Percentiles rank a stretch among this genome's conserved stretches.
These are phyloP conservation scores for Forsythia viridissima DNA, from an alignment of 257 asterid genomes.

Conservation along the genomic window DNA sequence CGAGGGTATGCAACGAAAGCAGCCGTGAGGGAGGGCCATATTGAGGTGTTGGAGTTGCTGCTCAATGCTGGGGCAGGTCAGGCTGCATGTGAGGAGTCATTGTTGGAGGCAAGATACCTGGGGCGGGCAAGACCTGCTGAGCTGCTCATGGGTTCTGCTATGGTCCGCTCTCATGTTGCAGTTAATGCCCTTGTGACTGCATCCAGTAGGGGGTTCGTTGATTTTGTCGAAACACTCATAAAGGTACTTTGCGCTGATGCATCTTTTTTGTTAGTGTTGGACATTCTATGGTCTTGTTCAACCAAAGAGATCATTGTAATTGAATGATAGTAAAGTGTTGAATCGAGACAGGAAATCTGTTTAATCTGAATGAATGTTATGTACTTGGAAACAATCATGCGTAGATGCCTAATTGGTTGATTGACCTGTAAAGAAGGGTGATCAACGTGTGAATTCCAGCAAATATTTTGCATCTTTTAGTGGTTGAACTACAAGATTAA, in stretches of 20 bases:
- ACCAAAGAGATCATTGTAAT: not conserved
- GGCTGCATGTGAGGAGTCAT: slow-evolving; percentile 74
- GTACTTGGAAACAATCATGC: not conserved
- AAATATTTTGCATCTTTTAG: no score
- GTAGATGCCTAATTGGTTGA: no score
- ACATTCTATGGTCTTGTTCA: not conserved
- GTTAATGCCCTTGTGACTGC: slow-evolving; percentile 74
- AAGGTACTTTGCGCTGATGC: slow-evolving; percentile 39
- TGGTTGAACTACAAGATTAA: not conserved
- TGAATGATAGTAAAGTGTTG: not conserved
- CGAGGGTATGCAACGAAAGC: slow-evolving; percentile 80
- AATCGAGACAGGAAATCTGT: not conserved
- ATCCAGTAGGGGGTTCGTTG: slow-evolving; percentile 58
- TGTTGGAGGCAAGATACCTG: slow-evolving; percentile 61
- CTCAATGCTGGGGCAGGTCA: slow-evolving; percentile 63
- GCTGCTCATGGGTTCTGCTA: slow-evolving; percentile 60
- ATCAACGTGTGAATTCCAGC: not conserved
- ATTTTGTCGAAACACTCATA: slow-evolving; percentile 53
- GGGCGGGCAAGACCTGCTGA: slow-evolving; percentile 59
- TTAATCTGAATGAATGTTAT: not conserved
- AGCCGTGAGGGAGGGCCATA: slow-evolving; percentile 72
- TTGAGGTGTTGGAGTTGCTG: slow-evolving; percentile 55
- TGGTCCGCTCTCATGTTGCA: slow-evolving; percentile 74
- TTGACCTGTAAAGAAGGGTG: not conserved
- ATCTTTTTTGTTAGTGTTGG: not conserved